Percentiles rank a stretch among this genome's conserved stretches.
Evolutionary conservation across 2,329 filamentous ascomycete genomes (phyloP).

Genomic region (Neonectria neomacrospora): DNA sequence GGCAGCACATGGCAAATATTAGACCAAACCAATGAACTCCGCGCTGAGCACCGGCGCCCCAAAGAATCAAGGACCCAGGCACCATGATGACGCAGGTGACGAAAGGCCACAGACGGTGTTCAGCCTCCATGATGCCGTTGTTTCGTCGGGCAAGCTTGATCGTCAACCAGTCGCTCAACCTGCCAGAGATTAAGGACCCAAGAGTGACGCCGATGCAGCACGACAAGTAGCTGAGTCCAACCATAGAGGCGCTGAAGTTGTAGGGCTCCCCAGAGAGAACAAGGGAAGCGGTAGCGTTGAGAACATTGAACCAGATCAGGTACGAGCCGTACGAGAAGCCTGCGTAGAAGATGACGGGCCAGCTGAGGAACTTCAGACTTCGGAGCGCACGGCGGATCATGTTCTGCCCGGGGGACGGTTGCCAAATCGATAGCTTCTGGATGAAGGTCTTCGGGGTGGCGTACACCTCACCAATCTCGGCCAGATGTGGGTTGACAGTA

Average conservation of each 20-base stretch:
- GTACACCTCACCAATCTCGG: conserved; percentile 22
- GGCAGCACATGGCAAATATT: conserved; percentile 53
- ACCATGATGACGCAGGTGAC: conserved; percentile 45
- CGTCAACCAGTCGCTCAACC: conserved; percentile 52
- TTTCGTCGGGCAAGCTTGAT: conserved; percentile 54
- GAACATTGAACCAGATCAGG: conserved; percentile 56
- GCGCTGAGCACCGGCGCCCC: conserved; percentile 51
- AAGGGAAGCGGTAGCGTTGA: conserved; percentile 57
- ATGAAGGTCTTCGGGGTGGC: conserved; percentile 51
- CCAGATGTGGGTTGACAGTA: not conserved
- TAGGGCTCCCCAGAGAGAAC: conserved; percentile 53
- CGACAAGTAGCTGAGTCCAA: conserved; percentile 53
- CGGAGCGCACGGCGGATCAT: conserved; percentile 53
- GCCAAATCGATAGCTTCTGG: conserved; percentile 55
- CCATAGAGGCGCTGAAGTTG: conserved; percentile 52
- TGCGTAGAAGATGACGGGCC: conserved; percentile 56
- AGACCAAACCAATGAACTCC: conserved; percentile 56
- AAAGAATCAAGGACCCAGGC: conserved; percentile 46
- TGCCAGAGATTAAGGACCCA: conserved; percentile 47
- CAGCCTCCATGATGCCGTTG: conserved; percentile 54
- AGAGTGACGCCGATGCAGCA: conserved; percentile 49
- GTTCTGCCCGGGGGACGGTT: conserved; percentile 47
- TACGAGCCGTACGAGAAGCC: conserved; percentile 57
- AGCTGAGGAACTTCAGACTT: conserved; percentile 51
- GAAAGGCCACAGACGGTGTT: conserved; percentile 56